These are phyloP conservation scores for Xenoacremonium recifei DNA, from an alignment of 2,329 filamentous ascomycete species.

Conservation along the genomic window DNA sequence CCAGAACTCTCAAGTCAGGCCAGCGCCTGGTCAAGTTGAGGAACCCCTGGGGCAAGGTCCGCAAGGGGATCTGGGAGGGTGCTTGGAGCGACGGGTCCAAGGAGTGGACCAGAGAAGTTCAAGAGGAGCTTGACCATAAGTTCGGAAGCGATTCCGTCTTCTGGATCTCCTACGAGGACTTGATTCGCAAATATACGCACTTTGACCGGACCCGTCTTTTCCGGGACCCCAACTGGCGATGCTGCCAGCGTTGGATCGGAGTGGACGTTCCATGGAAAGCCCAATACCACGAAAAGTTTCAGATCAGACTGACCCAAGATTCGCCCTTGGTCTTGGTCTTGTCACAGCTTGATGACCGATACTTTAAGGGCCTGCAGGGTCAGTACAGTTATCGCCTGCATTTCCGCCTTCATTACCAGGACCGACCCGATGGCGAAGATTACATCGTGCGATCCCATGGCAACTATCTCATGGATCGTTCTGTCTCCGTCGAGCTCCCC, in stretches of 20 bases:
- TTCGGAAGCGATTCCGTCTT: conserved; percentile 64
- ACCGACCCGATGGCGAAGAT: conserved; percentile 51
- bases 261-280: conserved; percentile 62
- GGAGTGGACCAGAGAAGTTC: conserved; percentile 59
- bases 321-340: conserved; percentile 59
- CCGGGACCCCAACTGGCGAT: conserved; percentile 54
- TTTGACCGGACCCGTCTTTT: conserved; percentile 64
- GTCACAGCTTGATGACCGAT: conserved; percentile 61
- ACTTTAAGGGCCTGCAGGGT: conserved; percentile 60
- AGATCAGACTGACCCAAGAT: conserved; percentile 53
- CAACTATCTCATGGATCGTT: conserved; percentile 57
- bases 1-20: conserved; percentile 50
- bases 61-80: conserved; percentile 60
- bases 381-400: conserved; percentile 53
- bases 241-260: conserved; percentile 59
- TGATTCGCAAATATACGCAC: conserved; percentile 60
- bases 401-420: conserved; percentile 49
- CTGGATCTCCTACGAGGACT: conserved; percentile 62
- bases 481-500: conserved; percentile 56
- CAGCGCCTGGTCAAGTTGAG: conserved; percentile 57
- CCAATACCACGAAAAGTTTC: conserved; percentile 61
- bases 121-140: conserved; percentile 55
- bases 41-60: conserved; percentile 60
- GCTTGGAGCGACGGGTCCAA: conserved; percentile 60
- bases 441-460: conserved; percentile 60